phyloP scores from a whole-genome alignment of 2,329 filamentous ascomycete species.

The Pseudopithomyces maydicus region DNA sequence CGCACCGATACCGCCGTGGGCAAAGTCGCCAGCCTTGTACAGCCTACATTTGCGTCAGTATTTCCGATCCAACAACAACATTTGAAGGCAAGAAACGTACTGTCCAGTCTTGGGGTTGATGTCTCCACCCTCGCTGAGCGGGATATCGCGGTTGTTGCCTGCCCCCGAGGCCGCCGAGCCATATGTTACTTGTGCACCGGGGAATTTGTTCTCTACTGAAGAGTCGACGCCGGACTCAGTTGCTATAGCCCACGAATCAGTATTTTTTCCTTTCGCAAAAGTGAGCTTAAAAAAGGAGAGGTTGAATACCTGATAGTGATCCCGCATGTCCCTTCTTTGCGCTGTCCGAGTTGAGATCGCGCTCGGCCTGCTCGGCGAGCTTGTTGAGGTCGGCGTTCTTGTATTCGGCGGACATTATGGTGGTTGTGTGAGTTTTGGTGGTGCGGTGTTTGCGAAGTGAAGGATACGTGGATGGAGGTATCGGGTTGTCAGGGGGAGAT shows the following conservation, averaged over 20 bases:
- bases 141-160: constrained; percentile 55
- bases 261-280: background rate
- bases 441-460: background rate
- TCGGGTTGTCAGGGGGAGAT: background rate
- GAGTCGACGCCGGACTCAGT: constrained; percentile 54
- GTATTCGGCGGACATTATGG: constrained; percentile 49
- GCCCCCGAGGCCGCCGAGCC: constrained; percentile 51
- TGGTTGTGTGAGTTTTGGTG: background rate
- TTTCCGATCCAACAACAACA: background rate
- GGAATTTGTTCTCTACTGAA: constrained; percentile 47
- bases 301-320: constrained; percentile 46
- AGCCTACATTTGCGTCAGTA: constrained; percentile 24
- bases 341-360: constrained; percentile 51
- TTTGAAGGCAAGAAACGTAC: constrained; percentile 26
- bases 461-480: background rate
- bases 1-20: constrained; percentile 50
- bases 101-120: constrained; percentile 47
- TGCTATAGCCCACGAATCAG: constrained; percentile 31
- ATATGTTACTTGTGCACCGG: constrained; percentile 50
- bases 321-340: constrained; percentile 44
- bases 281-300: background rate
- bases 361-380: constrained; percentile 55
- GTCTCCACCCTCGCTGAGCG: constrained; percentile 52
- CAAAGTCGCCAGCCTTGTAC: constrained; percentile 55
- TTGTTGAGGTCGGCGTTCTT: constrained; percentile 48